Percentiles rank a stretch among this genome's conserved stretches.
phyloP scores from a whole-genome alignment of 1,284 basidiomycete species.

The Rugosomyces carneus region DNA sequence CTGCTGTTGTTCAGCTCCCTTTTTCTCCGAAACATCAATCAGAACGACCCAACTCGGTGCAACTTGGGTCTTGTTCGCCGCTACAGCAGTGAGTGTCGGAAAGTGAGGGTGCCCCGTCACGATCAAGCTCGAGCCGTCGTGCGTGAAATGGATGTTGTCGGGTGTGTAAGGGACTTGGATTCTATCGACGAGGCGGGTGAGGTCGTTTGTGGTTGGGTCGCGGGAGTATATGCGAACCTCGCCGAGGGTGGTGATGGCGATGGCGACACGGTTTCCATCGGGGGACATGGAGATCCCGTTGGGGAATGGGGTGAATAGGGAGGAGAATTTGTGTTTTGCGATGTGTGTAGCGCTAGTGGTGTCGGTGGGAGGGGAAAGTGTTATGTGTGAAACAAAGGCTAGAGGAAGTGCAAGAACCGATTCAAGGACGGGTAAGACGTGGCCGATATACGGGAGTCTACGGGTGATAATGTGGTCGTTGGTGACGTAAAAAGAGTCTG shows the following conservation, averaged over 20 bases:
- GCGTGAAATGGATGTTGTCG: conserved; percentile 52
- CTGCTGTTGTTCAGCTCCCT: conserved; percentile 7
- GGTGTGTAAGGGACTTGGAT: conserved; percentile 51
- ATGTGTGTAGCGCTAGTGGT: conserved; percentile 17
- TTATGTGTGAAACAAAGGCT: conserved; percentile 52
- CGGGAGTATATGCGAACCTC: conserved; percentile 47
- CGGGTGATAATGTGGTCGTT: conserved; percentile 68
- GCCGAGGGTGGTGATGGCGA: conserved; percentile 47
- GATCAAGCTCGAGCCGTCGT: conserved; percentile 41
- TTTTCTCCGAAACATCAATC: conserved; percentile 24
- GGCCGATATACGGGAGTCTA: conserved; percentile 48
- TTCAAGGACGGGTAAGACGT: conserved; percentile 47
- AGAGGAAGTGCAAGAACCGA: conserved; percentile 50
- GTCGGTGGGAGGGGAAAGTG: conserved; percentile 27
- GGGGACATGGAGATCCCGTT: conserved; percentile 62
- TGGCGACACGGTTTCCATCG: conserved; percentile 40
- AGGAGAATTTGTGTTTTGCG: conserved; percentile 32
- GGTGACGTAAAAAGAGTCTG: conserved; percentile 57
- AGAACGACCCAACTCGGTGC: conserved; percentile 54
- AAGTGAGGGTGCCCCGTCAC: conserved; percentile 64
- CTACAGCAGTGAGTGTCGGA: conserved; percentile 39
- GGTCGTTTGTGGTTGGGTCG: conserved; percentile 32
- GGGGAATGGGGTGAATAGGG: conserved; percentile 51
- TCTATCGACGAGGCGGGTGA: conserved; percentile 29
- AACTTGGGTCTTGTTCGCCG: conserved; percentile 32